Base-by-base conservation (phyloP, 768 basidiomycete species). In the Rhodosporidiobolus sp. region DNA sequence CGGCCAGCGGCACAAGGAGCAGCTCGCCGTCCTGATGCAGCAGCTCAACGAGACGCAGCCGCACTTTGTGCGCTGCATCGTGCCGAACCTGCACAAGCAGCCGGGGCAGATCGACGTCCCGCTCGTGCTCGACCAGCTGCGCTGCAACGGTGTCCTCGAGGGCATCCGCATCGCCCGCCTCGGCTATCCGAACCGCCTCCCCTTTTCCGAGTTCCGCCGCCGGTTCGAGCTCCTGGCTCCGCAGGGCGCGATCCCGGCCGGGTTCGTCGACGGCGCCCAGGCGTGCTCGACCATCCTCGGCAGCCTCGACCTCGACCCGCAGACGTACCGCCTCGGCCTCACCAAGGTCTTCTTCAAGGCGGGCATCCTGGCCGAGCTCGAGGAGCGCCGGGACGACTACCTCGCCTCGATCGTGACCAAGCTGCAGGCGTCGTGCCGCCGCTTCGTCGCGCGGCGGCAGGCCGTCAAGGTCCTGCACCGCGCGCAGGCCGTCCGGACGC, bases 291-390 rank as follows among this genome's bases (percentile, higher is more conserved):
- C 90, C 11, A 97, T 99, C 87, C 89, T 96, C 46, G 88, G 88
- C 68, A 87, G 90, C 9, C 84, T 98, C 54, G 91, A 94, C 58
- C 86, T 99, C 48, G 94, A 96, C 79, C 88, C 89, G 59, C 83
- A 86, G 6, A 85, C 88, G 28, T 96, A 88, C 85, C 90, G 89
- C 78, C 90, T 98, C 65, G 96, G 96, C 11, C 92, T 91, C 0
- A 95, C 93, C 49, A 99, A 99, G 83, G 91, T 97, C 71, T 99
- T 98, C 84, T 98, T 99, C 87, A 98, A 98, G 80, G 94, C 96
- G 4, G 94, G 95, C 7, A 92, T 96, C 7, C 85, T 99, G 24
- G 96, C 96, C 45, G 95, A 95, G 77, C 85, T 98, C 16, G 96
- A 98, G 80, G 96, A 97, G 77, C 86, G 92, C 20, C 84, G 95